Evolutionary conservation across 2,329 filamentous ascomycete species (phyloP).

Genomic region (Huntiella decipiens): DNA sequence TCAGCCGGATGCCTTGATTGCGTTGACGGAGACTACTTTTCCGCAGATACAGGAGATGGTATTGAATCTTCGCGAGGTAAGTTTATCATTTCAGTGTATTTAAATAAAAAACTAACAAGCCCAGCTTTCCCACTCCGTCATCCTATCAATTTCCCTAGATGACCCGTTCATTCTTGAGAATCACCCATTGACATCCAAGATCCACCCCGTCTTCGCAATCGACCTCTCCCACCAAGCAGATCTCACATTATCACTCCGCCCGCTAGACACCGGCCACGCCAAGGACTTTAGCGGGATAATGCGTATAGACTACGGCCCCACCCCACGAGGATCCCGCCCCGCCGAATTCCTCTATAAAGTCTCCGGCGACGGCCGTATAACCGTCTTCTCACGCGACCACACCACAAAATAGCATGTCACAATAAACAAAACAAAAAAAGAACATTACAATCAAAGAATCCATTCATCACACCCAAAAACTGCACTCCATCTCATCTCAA

Average conservation of each 20-base stretch:
- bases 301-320: slow-evolving; percentile 27
- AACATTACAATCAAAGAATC: not conserved
- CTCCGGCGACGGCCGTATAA: slow-evolving; percentile 57
- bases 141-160: slow-evolving; percentile 56
- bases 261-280: slow-evolving; percentile 73
- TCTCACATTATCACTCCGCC: slow-evolving; percentile 51
- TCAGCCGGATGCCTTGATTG: slow-evolving; percentile 45
- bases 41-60: slow-evolving; percentile 36
- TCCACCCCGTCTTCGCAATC: slow-evolving; percentile 52
- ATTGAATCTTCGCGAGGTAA: slow-evolving; percentile 42
- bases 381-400: slow-evolving; percentile 42
- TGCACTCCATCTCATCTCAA: not conserved
- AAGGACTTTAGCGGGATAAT: slow-evolving; percentile 80
- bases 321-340: too few species aligned
- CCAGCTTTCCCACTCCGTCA: slow-evolving; percentile 42
- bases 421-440: not conserved
- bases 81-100: slow-evolving; percentile 14
- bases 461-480: not conserved
- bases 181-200: slow-evolving; percentile 46
- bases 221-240: slow-evolving; percentile 56
- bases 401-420: not conserved
- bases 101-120: not conserved
- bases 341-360: slow-evolving; percentile 47
- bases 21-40: slow-evolving; percentile 30
- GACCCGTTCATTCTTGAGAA: slow-evolving; percentile 45